Evolutionary conservation across 2,329 filamentous ascomycete species (phyloP).

Genomic region (Moelleriella libera): DNA sequence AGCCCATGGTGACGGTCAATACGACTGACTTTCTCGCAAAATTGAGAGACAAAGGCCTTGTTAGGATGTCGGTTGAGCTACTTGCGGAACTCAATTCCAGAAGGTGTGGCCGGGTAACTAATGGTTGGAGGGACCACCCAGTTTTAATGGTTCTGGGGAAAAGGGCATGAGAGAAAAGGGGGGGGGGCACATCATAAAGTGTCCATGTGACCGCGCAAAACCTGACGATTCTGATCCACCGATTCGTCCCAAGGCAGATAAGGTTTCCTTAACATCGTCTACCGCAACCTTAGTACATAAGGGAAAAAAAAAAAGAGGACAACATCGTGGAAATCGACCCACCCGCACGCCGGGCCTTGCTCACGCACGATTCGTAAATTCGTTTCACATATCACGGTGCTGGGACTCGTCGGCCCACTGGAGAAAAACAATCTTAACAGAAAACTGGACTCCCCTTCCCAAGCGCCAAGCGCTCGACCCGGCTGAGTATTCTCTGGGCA

Average conservation of each 20-base stretch:
- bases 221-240: not conserved
- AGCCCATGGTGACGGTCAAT: constrained; percentile 1
- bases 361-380: not conserved
- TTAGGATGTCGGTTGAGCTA: no score
- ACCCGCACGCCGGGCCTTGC: not conserved
- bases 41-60: no score
- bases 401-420: not conserved
- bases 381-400: not conserved
- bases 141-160: no score
- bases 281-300: not conserved
- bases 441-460: no score
- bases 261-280: not conserved
- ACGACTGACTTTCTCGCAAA: no score
- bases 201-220: not conserved
- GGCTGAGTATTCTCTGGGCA: not conserved
- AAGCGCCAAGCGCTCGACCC: not conserved
- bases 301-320: not conserved
- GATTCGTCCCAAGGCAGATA: not conserved
- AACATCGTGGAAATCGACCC: constrained; percentile 2
- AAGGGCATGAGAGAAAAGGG: not conserved
- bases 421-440: not conserved
- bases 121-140: no score
- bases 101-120: no score
- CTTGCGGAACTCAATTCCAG: no score
- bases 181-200: not conserved